These are phyloP conservation scores for Neofusicoccum parvum DNA, from an alignment of 2,329 filamentous ascomycete species.

Conservation along the genomic window DNA sequence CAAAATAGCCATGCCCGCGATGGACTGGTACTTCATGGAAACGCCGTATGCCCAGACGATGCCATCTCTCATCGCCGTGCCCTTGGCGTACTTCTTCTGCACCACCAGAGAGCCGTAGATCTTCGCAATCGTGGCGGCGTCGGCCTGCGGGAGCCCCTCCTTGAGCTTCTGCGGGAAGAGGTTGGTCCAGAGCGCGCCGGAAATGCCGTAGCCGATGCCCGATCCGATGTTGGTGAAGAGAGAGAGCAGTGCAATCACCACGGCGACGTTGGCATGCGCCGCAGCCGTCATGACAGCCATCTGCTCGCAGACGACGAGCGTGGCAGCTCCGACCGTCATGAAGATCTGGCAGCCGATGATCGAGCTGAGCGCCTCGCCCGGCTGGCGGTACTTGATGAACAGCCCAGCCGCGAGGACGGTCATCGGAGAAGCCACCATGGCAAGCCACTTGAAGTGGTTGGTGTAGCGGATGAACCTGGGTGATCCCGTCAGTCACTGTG, in stretches of 20 bases:
- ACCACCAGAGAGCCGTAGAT: conserved; percentile 56
- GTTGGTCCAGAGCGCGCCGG: conserved; percentile 64
- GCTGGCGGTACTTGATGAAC: conserved; percentile 35
- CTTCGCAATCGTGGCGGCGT: conserved; percentile 33
- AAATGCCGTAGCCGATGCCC: conserved; percentile 49
- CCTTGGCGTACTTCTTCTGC: conserved; percentile 56
- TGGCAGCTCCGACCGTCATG: conserved; percentile 32
- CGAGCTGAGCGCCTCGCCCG: conserved; percentile 31
- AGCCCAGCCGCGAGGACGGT: conserved; percentile 33
- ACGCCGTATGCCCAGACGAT: conserved; percentile 34
- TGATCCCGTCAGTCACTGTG: too few relatives aligned
- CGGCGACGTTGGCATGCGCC: conserved; percentile 62
- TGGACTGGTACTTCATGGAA: conserved; percentile 45
- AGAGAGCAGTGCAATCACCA: conserved; percentile 60
- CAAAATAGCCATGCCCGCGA: conserved; percentile 36
- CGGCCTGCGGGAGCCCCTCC: conserved; percentile 27
- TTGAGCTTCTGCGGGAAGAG: conserved; percentile 55
- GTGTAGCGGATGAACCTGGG: conserved; percentile 15
- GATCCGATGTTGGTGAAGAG: conserved; percentile 59
- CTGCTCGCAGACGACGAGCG: conserved; percentile 27
- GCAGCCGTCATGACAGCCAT: conserved; percentile 21
- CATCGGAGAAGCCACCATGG: conserved; percentile 27
- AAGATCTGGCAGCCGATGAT: conserved; percentile 38
- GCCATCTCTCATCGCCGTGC: conserved; percentile 48
- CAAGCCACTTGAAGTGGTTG: conserved; percentile 24